Evolutionary conservation across 257 asterid species (phyloP).

Genomic region (Ilex aquifolium): DNA sequence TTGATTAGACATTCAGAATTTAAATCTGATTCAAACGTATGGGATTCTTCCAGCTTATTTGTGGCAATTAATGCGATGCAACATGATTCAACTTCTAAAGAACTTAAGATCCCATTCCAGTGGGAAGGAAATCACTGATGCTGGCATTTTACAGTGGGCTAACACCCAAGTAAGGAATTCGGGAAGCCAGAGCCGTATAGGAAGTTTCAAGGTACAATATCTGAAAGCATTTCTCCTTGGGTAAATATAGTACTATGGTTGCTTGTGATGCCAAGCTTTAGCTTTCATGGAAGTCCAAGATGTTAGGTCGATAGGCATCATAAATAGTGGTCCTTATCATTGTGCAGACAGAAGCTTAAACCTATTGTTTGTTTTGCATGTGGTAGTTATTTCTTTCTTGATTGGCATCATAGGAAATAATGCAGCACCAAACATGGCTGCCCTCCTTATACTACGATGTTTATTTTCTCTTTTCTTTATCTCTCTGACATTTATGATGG

Average conservation of each 20-base stretch:
- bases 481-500: too few species aligned
- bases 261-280: too few species aligned
- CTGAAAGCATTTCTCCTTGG: background rate
- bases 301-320: too few species aligned
- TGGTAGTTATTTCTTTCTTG: too few species aligned
- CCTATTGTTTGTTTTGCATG: too few species aligned
- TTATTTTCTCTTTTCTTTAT: too few species aligned
- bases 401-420: too few species aligned
- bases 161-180: conserved; percentile 65
- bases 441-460: too few species aligned
- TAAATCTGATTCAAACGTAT: background rate
- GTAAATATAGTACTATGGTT: background rate
- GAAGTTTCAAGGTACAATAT: conserved; percentile 63
- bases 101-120: conserved; percentile 79
- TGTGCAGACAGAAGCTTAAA: too few species aligned
- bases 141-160: conserved; percentile 88
- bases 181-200: conserved; percentile 65
- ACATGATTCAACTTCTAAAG: conserved; percentile 86
- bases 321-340: too few species aligned
- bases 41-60: conserved; percentile 62
- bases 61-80: conserved; percentile 91
- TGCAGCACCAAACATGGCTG: too few species aligned
- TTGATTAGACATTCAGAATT: background rate
- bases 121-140: conserved; percentile 82
- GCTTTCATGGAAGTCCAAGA: too few species aligned